These are phyloP conservation scores for Arxiozyma heterogenica DNA, from an alignment of 1,139 yeast genomes.

Conservation along the genomic window DNA sequence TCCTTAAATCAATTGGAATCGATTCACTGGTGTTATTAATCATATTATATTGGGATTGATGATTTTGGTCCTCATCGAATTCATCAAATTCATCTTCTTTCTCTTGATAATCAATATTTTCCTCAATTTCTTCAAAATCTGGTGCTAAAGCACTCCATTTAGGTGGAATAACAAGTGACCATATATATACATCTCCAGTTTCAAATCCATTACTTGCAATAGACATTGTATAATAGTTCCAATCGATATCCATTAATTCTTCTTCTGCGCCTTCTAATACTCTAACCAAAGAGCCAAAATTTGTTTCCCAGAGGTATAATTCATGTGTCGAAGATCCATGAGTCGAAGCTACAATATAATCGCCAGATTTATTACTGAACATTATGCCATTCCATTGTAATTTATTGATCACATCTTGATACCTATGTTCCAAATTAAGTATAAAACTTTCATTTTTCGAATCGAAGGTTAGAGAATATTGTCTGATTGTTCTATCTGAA, in stretches of 20 bases:
- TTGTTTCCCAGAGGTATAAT: slow-evolving; percentile 87
- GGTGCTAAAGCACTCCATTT: slow-evolving; percentile 98
- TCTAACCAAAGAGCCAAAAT: slow-evolving; percentile 76
- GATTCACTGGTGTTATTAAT: slow-evolving; percentile 17
- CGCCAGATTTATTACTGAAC: slow-evolving; percentile 68
- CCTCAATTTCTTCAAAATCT: slow-evolving; percentile 91
- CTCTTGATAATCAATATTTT: slow-evolving; percentile 80
- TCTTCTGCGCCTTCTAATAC: slow-evolving; percentile 91
- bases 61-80: slow-evolving; percentile 52
- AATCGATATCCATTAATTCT: slow-evolving; percentile 70
- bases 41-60: slow-evolving; percentile 44
- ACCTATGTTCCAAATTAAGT: slow-evolving; percentile 67
- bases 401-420: slow-evolving; percentile 83
- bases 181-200: slow-evolving; percentile 70
- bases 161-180: slow-evolving; percentile 80
- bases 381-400: slow-evolving; percentile 82
- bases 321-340: slow-evolving; percentile 83
- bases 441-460: slow-evolving; percentile 33
- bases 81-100: slow-evolving; percentile 89
- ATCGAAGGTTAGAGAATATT: slow-evolving; percentile 40
- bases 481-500: slow-evolving; percentile 76
- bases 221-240: slow-evolving; percentile 70
- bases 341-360: slow-evolving; percentile 80
- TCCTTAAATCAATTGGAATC: slow-evolving; percentile 55
- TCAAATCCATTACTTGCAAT: slow-evolving; percentile 87